Evolutionary conservation across 2,329 filamentous ascomycete species (phyloP), one percentile per base, ranked within the genome.

Genomic region (Shiraia sp.): DNA sequence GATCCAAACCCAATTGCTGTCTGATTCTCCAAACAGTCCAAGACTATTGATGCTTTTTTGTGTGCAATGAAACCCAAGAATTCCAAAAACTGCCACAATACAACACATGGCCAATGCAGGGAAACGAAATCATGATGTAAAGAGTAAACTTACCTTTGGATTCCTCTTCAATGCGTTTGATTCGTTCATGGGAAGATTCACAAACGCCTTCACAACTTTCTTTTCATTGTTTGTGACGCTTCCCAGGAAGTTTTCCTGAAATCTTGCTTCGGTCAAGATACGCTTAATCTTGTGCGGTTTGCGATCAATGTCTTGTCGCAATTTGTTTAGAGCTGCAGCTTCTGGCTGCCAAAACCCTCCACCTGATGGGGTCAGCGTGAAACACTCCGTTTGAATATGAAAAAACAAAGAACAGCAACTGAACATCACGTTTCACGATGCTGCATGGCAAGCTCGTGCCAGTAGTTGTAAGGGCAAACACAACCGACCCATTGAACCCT

Each of bases 261-360:
- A 80, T 0, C 67, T 70, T 13, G 79, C 73, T 34, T 84, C 77
- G 42, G 75, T 78, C 43, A 96, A 74, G 2, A 87, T 79, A 4
- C 76, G 70, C 50, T 90, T 87, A 72, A 95, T 82, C 41, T 81
- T 79, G 33, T 79, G 74, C 10, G 90, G 85, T 46, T 85, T 80
- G 56, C 80, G 78, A 71, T 95, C 88, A 63, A 96, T 86, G 63
- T 85, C 86, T 23, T 79, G 77, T 43, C 91, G 82, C 65, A 96
- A 72, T 49, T 78, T 78, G 25, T 79, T 79, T 10, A 93, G 72
- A n/a, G 83, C 75, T 4, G 74, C 72, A 2, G 81, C 79, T 37
- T 90, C 87, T 2, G 89, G 88, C 57, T 85, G 81, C 88, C 88
- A 96, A 12, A 95, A 72, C 1, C 91, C 90, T 32, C 88, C 89